phyloP scores from a whole-genome alignment of 2,329 filamentous ascomycete genomes.

The Fusarium floridanum region DNA sequence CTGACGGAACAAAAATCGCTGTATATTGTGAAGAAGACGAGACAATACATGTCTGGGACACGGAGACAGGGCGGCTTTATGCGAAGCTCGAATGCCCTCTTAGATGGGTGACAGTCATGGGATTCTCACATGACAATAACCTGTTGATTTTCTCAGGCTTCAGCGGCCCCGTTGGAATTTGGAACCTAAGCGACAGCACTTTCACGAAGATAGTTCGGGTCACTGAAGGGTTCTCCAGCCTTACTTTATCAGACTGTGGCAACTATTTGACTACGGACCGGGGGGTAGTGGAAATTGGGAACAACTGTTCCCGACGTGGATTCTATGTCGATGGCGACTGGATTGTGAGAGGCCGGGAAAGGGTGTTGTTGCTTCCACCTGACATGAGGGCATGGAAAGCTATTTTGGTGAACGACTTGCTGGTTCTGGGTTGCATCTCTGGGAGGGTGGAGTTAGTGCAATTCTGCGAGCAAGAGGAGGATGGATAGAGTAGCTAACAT shows the following conservation, averaged over 20 bases:
- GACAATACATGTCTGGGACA: too few species aligned
- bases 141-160: too few species aligned
- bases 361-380: not conserved
- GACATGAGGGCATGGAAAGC: not conserved
- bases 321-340: not conserved
- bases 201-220: too few species aligned
- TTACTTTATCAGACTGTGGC: not conserved
- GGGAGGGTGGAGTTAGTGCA: not conserved
- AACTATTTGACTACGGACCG: not conserved
- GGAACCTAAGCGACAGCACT: too few species aligned
- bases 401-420: not conserved
- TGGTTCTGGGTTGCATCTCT: not conserved
- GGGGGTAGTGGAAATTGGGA: not conserved
- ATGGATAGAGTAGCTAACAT: not conserved
- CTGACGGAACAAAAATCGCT: too few species aligned
- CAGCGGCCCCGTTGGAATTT: too few species aligned
- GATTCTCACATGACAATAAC: not conserved
- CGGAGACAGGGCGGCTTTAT: not conserved
- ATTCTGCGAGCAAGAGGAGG: not conserved
- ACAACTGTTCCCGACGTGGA: not conserved
- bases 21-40: too few species aligned
- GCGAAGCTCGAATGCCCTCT: too few species aligned
- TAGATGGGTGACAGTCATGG: too few species aligned
- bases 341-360: not conserved
- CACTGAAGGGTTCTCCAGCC: not conserved